Conservation (phyloP, 495 filamentous ascomycete species). For the Mycothermus thermophilus region DNA sequence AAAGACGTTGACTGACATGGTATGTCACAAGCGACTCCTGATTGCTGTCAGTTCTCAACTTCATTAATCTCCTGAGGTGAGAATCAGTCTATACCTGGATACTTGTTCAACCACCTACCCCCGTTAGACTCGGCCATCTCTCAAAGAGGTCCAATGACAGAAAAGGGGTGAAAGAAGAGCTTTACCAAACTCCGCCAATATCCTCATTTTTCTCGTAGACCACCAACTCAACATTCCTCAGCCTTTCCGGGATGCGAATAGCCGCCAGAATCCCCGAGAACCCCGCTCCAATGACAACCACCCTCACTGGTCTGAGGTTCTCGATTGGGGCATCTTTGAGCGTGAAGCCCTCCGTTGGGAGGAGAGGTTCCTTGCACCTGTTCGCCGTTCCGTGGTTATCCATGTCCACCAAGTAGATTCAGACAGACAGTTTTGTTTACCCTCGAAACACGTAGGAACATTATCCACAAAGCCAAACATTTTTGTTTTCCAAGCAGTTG, state of each 20-base stretch:
- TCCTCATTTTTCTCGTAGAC: slow-evolving; percentile 33
- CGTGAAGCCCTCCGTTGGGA: slow-evolving; percentile 12
- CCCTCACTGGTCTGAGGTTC: slow-evolving; percentile 30
- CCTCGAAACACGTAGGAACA: too few species aligned
- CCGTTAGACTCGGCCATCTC: too few species aligned
- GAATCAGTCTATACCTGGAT: slow-evolving; percentile 21
- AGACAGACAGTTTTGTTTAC: too few species aligned
- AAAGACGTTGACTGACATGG: slow-evolving; percentile 15
- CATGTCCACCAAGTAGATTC: too few species aligned
- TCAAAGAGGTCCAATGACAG: too few species aligned
- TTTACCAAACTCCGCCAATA: slow-evolving; percentile 30
- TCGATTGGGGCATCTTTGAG: slow-evolving; percentile 32
- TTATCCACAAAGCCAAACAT: too few species aligned
- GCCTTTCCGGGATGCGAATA: slow-evolving; percentile 29
- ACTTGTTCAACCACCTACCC: slow-evolving; percentile 28
- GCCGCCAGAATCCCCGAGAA: slow-evolving; percentile 35
- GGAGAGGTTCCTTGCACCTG: not conserved
- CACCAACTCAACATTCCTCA: slow-evolving; percentile 28
- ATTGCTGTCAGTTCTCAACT: slow-evolving; percentile 1
- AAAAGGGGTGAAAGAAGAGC: too few species aligned
- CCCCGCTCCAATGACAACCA: slow-evolving; percentile 36
- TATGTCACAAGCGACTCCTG: slow-evolving; percentile 33
- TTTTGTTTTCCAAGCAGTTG: too few species aligned
- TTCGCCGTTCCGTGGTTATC: not conserved
- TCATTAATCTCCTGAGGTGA: not conserved